Conservation (phyloP, 2,329 filamentous ascomycete genomes). For the Fusarium sp. region DNA sequence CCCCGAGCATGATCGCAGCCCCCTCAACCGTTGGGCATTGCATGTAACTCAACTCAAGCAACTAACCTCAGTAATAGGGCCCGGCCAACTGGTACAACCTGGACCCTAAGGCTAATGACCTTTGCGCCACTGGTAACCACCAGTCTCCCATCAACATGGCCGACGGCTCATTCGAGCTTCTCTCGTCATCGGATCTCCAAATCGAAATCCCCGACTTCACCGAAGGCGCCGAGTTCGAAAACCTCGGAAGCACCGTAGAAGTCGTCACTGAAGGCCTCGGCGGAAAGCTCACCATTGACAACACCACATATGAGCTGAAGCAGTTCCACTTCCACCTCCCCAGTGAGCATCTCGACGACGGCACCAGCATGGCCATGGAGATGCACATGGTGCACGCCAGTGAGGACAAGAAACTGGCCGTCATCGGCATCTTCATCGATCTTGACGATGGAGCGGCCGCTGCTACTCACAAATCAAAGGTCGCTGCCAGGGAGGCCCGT, state of each 20-base stretch:
- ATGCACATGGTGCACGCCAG: constrained; percentile 50
- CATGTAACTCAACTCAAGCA: fast-evolving
- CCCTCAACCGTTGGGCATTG: fast-evolving
- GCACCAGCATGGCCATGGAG: constrained; percentile 51
- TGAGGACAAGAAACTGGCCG: constrained; percentile 47
- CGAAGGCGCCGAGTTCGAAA: constrained; percentile 60
- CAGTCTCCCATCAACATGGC: constrained; percentile 70
- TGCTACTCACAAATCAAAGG: not conserved
- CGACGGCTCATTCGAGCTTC: constrained; percentile 45
- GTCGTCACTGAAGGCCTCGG: constrained; percentile 58
- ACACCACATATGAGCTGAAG: constrained; percentile 58
- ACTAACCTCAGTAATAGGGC: constrained; percentile 49
- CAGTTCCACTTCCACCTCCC: constrained; percentile 74
- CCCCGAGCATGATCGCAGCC: not conserved
- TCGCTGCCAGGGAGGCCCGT: constrained; percentile 4
- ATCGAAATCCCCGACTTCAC: constrained; percentile 54
- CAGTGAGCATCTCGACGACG: constrained; percentile 67
- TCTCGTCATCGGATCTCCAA: constrained; percentile 51
- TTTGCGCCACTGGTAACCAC: constrained; percentile 62
- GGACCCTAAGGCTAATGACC: constrained; percentile 55
- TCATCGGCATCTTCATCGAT: constrained; percentile 47
- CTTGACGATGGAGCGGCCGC: constrained; percentile 27
- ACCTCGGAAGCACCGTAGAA: constrained; percentile 66
- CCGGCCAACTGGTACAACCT: constrained; percentile 67
- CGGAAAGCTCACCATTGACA: constrained; percentile 59